Conservation (phyloP, 768 basidiomycete species). For the Baorangia bicolor region DNA sequence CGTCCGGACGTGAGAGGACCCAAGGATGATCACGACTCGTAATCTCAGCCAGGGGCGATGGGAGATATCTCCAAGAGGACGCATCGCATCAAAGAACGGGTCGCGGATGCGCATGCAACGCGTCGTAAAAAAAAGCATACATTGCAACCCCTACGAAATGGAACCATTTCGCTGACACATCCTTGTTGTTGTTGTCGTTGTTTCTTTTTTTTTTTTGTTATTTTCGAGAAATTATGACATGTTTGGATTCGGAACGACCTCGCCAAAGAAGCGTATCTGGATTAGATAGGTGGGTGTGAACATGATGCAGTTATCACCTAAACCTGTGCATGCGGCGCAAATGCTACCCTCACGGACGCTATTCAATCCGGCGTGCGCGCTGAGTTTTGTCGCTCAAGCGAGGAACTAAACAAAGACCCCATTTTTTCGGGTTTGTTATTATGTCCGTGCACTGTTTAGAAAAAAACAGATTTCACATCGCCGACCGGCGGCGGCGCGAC, state of each 20-base stretch:
- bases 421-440: not conserved
- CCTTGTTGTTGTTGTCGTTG: too few relatives aligned
- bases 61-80: not conserved
- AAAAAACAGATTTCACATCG: not conserved
- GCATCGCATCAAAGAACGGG: not conserved
- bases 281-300: not conserved
- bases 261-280: not conserved
- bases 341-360: not conserved
- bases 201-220: not conserved
- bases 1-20: conserved; percentile 2
- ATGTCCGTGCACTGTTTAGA: not conserved
- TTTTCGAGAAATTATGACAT: not conserved
- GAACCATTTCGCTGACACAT: not conserved
- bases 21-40: not conserved
- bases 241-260: not conserved
- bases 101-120: not conserved
- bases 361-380: not conserved
- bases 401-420: not conserved
- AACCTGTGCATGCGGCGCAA: not conserved
- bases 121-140: not conserved
- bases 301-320: too few relatives aligned
- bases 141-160: not conserved
- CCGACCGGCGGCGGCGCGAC: not conserved
- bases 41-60: not conserved
- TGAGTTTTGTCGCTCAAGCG: not conserved